These are phyloP conservation scores for Epichloe aotearoae DNA, from an alignment of 2,329 filamentous ascomycete species.

Conservation along the genomic window DNA sequence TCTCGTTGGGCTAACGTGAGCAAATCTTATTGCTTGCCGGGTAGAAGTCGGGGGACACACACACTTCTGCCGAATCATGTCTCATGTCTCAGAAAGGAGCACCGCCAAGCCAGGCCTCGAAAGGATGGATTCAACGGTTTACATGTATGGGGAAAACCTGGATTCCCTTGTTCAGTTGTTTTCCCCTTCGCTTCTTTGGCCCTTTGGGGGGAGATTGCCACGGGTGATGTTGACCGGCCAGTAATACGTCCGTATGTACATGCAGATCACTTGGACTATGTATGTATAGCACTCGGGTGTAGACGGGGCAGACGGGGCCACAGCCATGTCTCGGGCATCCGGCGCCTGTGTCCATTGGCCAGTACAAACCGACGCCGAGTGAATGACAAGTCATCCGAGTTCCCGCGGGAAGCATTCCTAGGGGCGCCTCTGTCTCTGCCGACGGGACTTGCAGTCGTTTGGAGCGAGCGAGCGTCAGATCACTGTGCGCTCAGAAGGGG, in stretches of 20 bases:
- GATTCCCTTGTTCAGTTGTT: neutral
- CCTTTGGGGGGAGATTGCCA: conserved; percentile 18
- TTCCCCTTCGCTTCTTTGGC: neutral
- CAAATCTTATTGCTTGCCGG: neutral
- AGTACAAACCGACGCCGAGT: conserved; percentile 12
- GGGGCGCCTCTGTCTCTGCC: neutral
- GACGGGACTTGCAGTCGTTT: no score
- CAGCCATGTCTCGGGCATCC: conserved; percentile 17
- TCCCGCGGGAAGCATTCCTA: neutral
- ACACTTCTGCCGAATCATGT: conserved; percentile 35
- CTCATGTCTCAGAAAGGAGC: conserved; percentile 37
- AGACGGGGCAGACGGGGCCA: conserved; percentile 30
- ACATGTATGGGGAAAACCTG: neutral
- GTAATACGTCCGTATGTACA: conserved; percentile 1
- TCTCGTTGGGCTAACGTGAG: neutral
- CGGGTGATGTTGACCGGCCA: neutral
- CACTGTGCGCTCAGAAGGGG: no score
- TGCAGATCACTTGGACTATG: conserved; percentile 33
- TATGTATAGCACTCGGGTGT: conserved; percentile 38
- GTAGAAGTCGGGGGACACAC: conserved; percentile 24
- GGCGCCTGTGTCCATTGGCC: conserved; percentile 22
- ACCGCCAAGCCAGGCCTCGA: conserved; percentile 13
- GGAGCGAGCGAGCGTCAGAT: no score
- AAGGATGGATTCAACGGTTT: neutral
- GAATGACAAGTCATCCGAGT: neutral